phyloP scores from a whole-genome alignment of 1,284 basidiomycete genomes.

The Puccinia coronata region DNA sequence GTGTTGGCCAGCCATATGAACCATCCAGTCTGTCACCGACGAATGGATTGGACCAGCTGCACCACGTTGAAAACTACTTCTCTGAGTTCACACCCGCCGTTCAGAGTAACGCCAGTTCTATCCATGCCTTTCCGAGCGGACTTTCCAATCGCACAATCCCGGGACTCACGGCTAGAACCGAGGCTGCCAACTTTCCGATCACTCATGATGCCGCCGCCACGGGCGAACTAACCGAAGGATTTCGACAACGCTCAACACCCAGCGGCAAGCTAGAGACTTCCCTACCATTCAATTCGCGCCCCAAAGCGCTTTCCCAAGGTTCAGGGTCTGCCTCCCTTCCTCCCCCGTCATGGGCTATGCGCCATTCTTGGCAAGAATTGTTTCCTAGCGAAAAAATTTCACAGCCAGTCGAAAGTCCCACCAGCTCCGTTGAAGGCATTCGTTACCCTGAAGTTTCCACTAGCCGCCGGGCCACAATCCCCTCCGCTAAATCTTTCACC shows the following conservation, averaged over 20 bases:
- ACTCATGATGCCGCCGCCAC: background rate
- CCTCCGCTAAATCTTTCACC: constrained; percentile 8
- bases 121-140: background rate
- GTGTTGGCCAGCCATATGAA: background rate
- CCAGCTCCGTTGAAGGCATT: constrained; percentile 13
- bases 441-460: background rate
- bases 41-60: background rate
- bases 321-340: constrained; percentile 24
- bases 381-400: background rate
- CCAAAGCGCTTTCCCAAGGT: constrained; percentile 28
- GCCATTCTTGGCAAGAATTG: constrained; percentile 32
- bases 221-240: constrained; percentile 1
- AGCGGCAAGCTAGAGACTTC: constrained; percentile 13
- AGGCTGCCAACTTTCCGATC: background rate
- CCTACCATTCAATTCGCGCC: constrained; percentile 5
- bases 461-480: constrained; percentile 27
- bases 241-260: background rate
- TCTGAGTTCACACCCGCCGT: background rate
- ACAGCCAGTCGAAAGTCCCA: constrained; percentile 12
- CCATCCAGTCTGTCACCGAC: background rate
- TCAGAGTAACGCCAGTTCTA: background rate
- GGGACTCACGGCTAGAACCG: background rate
- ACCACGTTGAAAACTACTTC: background rate
- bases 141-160: background rate
- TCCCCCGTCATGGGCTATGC: constrained; percentile 28